Evolutionary conservation across 2,329 filamentous ascomycete genomes (phyloP).

Genomic region (Alternaria gansuensis): DNA sequence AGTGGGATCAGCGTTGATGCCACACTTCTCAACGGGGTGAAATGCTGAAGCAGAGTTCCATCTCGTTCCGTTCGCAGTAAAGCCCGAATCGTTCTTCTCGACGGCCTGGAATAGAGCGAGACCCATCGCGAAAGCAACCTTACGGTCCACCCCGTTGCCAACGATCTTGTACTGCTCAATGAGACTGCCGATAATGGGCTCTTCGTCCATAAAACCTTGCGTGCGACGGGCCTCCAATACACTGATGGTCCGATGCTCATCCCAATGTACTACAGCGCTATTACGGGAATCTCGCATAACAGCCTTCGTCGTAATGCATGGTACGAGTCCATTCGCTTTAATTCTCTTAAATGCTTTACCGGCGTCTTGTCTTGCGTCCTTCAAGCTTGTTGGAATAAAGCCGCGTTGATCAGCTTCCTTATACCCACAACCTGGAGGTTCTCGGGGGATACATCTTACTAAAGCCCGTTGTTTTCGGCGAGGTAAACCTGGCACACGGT

Average conservation of each 20-base stretch:
- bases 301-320: constrained; percentile 68
- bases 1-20: neutral
- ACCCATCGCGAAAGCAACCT: constrained; percentile 72
- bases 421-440: constrained; percentile 53
- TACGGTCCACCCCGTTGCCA: constrained; percentile 79
- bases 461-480: constrained; percentile 54
- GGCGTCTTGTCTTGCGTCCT: constrained; percentile 29
- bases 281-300: constrained; percentile 64
- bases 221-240: constrained; percentile 73
- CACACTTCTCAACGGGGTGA: too few relatives aligned
- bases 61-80: neutral
- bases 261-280: constrained; percentile 71
- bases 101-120: constrained; percentile 58
- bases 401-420: constrained; percentile 47
- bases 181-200: constrained; percentile 70
- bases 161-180: constrained; percentile 70
- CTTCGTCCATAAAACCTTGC: constrained; percentile 74
- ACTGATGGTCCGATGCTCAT: constrained; percentile 67
- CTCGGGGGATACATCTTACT: constrained; percentile 67
- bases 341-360: constrained; percentile 62
- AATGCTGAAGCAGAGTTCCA: neutral
- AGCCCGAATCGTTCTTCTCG: constrained; percentile 2
- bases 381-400: constrained; percentile 44
- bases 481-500: constrained; percentile 58
- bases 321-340: constrained; percentile 62